These are phyloP conservation scores for Lactarius deliciosus DNA, from an alignment of 768 basidiomycete genomes.

Conservation along the genomic window DNA sequence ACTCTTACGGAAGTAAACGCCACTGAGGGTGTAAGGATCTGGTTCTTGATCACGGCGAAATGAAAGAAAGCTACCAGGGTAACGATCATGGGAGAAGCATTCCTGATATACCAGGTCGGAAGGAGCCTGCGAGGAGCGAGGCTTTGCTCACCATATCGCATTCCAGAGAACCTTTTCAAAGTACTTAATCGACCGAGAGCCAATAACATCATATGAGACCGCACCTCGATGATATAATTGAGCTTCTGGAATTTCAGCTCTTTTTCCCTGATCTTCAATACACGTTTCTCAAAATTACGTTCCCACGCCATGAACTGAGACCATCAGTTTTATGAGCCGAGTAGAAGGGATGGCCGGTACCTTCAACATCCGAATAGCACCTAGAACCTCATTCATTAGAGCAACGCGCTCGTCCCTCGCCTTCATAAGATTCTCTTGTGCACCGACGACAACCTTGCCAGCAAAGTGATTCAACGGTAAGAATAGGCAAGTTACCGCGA, in stretches of 20 bases:
- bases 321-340: not conserved
- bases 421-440: conserved; percentile 89
- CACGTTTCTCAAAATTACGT: conserved; percentile 77
- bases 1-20: conserved; percentile 64
- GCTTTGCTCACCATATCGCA: conserved; percentile 48
- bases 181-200: conserved; percentile 11
- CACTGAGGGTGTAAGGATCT: conserved; percentile 74
- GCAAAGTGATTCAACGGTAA: conserved; percentile 82
- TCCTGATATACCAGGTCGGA: conserved; percentile 32
- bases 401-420: conserved; percentile 86
- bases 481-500: conserved; percentile 65
- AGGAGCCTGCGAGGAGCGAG: not conserved
- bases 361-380: conserved; percentile 90
- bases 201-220: conserved; percentile 8
- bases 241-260: conserved; percentile 83
- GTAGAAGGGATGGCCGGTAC: conserved; percentile 29
- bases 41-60: conserved; percentile 67
- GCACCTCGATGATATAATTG: conserved; percentile 84
- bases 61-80: conserved; percentile 55
- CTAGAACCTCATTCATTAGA: conserved; percentile 92
- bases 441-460: conserved; percentile 71
- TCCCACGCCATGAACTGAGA: conserved; percentile 92
- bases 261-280: conserved; percentile 70
- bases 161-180: conserved; percentile 44
- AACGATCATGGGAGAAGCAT: conserved; percentile 49